Base-by-base conservation (phyloP, 495 filamentous ascomycete species). In the Penicillium steckii region DNA sequence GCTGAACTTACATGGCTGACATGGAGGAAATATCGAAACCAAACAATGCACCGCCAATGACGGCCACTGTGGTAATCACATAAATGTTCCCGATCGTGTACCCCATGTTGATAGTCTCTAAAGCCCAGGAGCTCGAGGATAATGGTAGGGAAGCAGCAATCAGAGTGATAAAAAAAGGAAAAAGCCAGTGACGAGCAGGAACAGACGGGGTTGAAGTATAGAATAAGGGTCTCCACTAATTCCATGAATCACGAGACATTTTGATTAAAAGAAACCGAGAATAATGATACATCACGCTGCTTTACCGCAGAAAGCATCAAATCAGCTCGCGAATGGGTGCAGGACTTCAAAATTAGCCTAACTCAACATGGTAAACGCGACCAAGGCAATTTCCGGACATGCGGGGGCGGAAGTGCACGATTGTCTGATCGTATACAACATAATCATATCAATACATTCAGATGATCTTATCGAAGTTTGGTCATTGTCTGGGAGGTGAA, bases 21-120 rank as follows among this genome's bases (percentile, higher is more conserved):
- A 89, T 87, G 33, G 78, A 83, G 29, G 77, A 79, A 61, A 89
- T 88, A 65, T 89, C 86, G 69, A 88, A 89, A 62, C 86, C 86
- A 64, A 89, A 89, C 26, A 87, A 74, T 27, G 78, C 82, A 50
- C 84, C 84, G 65, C 84, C 82, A 17, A 66, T 64, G 52, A 66
- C 60, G 57, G 63, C 60, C 52, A 66, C 63, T 29, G 60, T 54
- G 49, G 63, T 64, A 52, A 66, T 66, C 30, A 64, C 40, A 48
- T 66, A 66, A 52, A 66, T 66, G 13, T 66, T 64, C 13, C 60
- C 56, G 24, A 66, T 61, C 42, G 57, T 55, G 48, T 62, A 65
- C 8, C 47, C 60, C 59, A 63, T 63, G 45, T 47, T 59, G 27
- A 46, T 10, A 19, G 24, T 26, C 24, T 8, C 15, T 15, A 38